Conservation (phyloP, 2,329 filamentous ascomycete species). For the Chaetothyriales sp. region DNA sequence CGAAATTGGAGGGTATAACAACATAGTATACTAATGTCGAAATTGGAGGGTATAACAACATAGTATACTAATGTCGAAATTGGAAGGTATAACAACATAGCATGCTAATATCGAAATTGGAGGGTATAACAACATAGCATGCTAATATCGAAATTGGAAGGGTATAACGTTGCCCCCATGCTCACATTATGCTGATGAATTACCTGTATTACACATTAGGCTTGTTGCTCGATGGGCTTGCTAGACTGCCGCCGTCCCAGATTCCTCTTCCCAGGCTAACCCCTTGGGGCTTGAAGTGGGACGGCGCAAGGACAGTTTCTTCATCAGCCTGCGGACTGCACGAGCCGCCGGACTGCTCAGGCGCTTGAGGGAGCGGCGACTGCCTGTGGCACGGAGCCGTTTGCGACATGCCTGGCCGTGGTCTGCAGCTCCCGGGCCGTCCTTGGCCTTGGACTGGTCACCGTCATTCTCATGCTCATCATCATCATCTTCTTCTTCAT, state of each 20-base stretch:
- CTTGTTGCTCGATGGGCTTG: neutral
- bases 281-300: neutral
- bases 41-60: neutral
- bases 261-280: neutral
- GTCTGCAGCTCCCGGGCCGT: no score
- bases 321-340: neutral
- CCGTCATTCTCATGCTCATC: no score
- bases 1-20: neutral
- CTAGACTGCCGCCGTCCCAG: no score
- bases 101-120: no score
- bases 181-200: neutral
- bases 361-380: neutral
- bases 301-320: neutral
- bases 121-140: no score
- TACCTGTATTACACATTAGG: neutral
- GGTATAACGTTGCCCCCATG: neutral
- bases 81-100: no score
- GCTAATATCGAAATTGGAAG: no score
- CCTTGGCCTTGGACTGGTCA: no score
- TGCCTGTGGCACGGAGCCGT: neutral
- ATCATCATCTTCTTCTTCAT: no score
- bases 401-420: no score
- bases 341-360: neutral
- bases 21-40: neutral
- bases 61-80: neutral